These are phyloP conservation scores for Agrocybe pediades DNA, from an alignment of 768 basidiomycete species.

Conservation along the genomic window DNA sequence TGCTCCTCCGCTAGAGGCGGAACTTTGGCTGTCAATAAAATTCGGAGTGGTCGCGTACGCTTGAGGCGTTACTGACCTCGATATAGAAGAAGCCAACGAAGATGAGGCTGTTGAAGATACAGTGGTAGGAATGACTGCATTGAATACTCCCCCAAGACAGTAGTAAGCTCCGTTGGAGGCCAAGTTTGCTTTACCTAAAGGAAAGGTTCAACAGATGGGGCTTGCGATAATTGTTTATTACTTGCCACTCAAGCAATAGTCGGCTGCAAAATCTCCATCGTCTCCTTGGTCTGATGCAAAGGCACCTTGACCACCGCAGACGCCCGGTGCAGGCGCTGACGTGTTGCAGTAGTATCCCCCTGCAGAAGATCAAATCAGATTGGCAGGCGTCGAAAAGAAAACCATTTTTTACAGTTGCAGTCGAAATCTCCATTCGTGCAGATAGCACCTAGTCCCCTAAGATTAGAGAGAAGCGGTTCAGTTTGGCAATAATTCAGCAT, in stretches of 20 bases:
- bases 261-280: conserved; percentile 4
- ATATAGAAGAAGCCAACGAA: not conserved
- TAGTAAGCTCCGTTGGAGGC: not conserved
- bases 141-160: not conserved
- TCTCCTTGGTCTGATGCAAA: conserved; percentile 1
- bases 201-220: too few species aligned
- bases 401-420: conserved; percentile 1
- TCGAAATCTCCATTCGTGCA: conserved; percentile 2
- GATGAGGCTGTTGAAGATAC: not conserved
- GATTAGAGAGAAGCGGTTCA: not conserved
- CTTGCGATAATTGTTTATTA: not conserved
- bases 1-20: too few species aligned
- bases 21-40: too few species aligned
- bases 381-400: not conserved
- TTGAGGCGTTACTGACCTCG: not conserved
- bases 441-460: not conserved
- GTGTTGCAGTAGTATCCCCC: conserved; percentile 5
- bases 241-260: conserved; percentile 16
- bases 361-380: not conserved
- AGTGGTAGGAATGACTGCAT: not conserved
- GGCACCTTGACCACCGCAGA: conserved; percentile 8
- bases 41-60: not conserved
- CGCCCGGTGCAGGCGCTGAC: not conserved
- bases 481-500: not conserved
- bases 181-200: not conserved